Conservation (phyloP, 2,329 filamentous ascomycete genomes). For the Aquanectria penicillioides region DNA sequence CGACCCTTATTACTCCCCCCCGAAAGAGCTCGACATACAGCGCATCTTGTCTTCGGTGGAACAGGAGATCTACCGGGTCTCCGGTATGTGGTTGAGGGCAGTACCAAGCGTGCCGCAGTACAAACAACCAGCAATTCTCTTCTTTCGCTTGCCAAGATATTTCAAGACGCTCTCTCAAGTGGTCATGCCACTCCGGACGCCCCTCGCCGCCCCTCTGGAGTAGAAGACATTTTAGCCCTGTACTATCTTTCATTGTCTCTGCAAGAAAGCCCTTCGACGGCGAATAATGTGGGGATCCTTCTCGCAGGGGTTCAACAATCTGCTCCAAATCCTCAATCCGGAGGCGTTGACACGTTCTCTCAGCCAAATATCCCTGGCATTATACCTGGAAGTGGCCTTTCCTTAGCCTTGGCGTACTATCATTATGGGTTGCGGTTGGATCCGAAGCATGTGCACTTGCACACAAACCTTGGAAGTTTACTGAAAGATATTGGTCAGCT, state of each 20-base stretch:
- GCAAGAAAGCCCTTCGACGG: constrained; percentile 95
- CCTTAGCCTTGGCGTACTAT: constrained; percentile 91
- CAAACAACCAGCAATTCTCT: constrained; percentile 96
- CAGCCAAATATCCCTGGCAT: constrained; percentile 77
- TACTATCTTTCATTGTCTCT: constrained; percentile 96
- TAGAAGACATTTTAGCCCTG: constrained; percentile 90
- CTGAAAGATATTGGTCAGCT: constrained; percentile 97
- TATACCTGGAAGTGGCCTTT: constrained; percentile 84
- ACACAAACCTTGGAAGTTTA: constrained; percentile 94
- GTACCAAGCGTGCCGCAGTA: constrained; percentile 80
- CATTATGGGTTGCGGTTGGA: constrained; percentile 92
- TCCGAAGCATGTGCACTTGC: constrained; percentile 89
- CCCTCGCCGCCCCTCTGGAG: constrained; percentile 74
- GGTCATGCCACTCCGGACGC: constrained; percentile 65
- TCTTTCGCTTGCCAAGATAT: constrained; percentile 95
- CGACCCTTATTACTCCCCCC: constrained; percentile 81
- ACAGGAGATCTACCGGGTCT: constrained; percentile 84
- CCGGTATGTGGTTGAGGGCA: constrained; percentile 70
- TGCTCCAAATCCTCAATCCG: constrained; percentile 43
- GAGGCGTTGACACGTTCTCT: constrained; percentile 21
- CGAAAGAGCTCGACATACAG: constrained; percentile 83
- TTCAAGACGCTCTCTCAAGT: constrained; percentile 93
- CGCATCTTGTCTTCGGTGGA: constrained; percentile 81
- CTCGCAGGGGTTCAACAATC: constrained; percentile 91
- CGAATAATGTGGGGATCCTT: constrained; percentile 97